A percentile compares a stretch with the other conserved stretches of the same genome.
phyloP scores from a whole-genome alignment of 78 protist genomes.

The Anaeramoeba flamelloides region DNA sequence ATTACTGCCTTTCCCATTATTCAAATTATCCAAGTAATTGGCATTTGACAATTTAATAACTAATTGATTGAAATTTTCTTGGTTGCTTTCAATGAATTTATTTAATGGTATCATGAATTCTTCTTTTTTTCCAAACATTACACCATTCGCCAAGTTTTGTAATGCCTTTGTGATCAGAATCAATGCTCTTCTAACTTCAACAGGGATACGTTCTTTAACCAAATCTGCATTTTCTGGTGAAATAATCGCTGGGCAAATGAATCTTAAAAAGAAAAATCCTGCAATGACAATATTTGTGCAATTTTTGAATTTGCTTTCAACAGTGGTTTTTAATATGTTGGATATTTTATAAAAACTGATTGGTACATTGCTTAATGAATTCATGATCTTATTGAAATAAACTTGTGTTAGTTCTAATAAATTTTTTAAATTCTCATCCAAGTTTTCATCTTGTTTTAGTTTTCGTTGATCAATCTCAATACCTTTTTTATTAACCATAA shows the following conservation, averaged over 20 bases:
- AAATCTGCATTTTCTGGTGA: background rate
- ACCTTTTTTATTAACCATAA: background rate
- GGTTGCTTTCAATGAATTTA: background rate
- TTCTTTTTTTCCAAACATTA: background rate
- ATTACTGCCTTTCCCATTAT: background rate
- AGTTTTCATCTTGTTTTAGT: background rate
- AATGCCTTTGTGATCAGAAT: background rate
- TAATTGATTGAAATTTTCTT: background rate
- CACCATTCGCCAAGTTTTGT: background rate
- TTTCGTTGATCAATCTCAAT: background rate
- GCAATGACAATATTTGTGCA: background rate
- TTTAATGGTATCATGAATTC: background rate
- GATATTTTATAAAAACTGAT: background rate
- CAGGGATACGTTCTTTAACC: background rate
- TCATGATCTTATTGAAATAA: background rate
- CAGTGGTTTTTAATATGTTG: background rate
- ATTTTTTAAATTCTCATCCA: background rate
- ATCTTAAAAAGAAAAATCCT: background rate
- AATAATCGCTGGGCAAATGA: background rate
- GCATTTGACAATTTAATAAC: background rate
- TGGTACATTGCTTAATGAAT: background rate
- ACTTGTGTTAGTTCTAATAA: background rate
- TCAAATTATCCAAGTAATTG: background rate
- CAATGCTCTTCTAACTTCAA: conserved; percentile 1
- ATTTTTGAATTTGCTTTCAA: background rate